Evolutionary conservation across 1,284 basidiomycete genomes (phyloP).

Genomic region (Heterobasidion occidentale): DNA sequence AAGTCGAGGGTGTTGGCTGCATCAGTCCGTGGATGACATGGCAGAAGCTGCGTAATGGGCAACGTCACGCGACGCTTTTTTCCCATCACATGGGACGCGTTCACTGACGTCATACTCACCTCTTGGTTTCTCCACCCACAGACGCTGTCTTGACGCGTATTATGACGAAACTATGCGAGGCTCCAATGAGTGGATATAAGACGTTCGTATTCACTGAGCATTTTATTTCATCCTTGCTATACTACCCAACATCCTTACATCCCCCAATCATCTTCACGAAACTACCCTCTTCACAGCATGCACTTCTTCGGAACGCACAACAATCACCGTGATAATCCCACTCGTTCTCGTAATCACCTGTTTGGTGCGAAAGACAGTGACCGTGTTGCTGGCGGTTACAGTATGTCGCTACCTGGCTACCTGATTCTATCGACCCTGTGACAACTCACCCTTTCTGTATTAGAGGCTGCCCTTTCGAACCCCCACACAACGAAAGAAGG

Average conservation of each 20-base stretch:
- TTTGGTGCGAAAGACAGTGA: slow-evolving; percentile 32
- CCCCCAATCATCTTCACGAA: background rate
- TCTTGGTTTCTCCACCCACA: too few species aligned
- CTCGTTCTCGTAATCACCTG: slow-evolving; percentile 14
- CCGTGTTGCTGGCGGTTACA: slow-evolving; percentile 40
- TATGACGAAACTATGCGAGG: too few species aligned
- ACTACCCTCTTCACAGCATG: background rate
- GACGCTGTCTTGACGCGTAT: too few species aligned
- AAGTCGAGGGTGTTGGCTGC: too few species aligned
- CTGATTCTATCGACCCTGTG: background rate
- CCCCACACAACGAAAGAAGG: slow-evolving; percentile 37
- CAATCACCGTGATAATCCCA: slow-evolving; percentile 12
- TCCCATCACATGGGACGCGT: too few species aligned
- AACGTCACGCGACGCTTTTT: too few species aligned
- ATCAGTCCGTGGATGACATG: too few species aligned
- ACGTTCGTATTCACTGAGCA: too few species aligned
- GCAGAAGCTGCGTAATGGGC: too few species aligned
- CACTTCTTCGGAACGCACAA: slow-evolving; percentile 8
- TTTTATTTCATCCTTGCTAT: too few species aligned
- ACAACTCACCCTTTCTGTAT: background rate
- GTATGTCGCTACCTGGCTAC: slow-evolving; percentile 17
- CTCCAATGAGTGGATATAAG: too few species aligned
- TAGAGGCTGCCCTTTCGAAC: slow-evolving; percentile 41
- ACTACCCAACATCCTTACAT: background rate
- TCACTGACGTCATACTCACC: too few species aligned